Base-by-base conservation (phyloP, 768 basidiomycete genomes). In the Cantharellus cinnabarinus region DNA sequence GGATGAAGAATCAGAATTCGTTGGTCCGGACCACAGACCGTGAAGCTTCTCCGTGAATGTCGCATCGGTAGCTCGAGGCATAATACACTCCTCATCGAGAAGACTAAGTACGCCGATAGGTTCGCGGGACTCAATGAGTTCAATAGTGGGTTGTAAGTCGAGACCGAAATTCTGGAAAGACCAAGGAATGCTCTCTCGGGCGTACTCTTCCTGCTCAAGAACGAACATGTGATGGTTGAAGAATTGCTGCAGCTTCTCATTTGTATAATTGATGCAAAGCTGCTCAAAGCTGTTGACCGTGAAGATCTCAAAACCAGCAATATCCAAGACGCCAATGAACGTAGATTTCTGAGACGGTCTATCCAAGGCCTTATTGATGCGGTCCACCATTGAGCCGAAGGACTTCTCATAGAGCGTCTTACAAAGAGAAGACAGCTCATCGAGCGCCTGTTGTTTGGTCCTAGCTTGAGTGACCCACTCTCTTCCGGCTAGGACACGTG, bases 171-270 rank as follows among this genome's bases (percentile, higher is more conserved):
- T 97, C 70, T 93, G 84, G 65, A 93, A 95, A 66, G 93, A 83
- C 95, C 95, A 99, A 59, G 91, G 82, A 70, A 99, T 99, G 20
- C 83, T 83, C 69, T 99, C 95, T 20, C 95, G 79, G 15, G 89
- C 78, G 70, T 99, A 98, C 69, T 99, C 95, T 68, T 99, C 95
- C 68, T 99, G 95, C 73, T 99, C 95, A 41, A 98, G 80, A 42
- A 95, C 89, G 70, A 99, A 98, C 95, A 98, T 98, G 69, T 98
- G 95, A 70, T 98, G 90, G 66, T 98, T 99, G 78, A 91, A 91
- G 70, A 89, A 89, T 70, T 97, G 94, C 68, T 97, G 94, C 4
- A 98, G 77, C 67, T 87, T 94, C 77, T 99, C 95, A 74, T 99
- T 99, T 50, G 94, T 98, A 66, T 88, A 94, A 68, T 99, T 99